Base-by-base conservation (phyloP, 345 rosid species). In the Ceriops zippeliana region DNA sequence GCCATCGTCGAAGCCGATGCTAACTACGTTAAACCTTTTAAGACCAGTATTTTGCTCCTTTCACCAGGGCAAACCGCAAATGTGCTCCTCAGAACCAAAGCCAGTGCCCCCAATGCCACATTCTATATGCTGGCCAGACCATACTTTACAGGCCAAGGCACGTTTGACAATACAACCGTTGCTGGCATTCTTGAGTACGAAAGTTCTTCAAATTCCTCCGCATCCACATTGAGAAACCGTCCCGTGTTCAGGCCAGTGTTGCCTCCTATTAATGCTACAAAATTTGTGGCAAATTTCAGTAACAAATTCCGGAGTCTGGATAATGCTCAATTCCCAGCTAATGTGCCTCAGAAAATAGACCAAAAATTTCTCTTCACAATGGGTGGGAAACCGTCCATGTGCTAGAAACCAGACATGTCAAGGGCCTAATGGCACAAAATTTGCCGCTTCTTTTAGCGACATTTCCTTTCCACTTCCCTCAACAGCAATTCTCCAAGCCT, bases 1-100 rank as follows among this genome's bases (percentile, higher is more conserved):
- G 87, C 88, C 0, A 83, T 89, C 9, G 89, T 88, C 0, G 96
- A 90, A 77, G 91, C 90, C n/a, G 96, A 88, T 53, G 96, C 98
- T 2, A 11, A 5, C 61, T 92, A 92, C 31, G 79, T 88, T 27
- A 87, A 92, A 77, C 98, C 98, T 37, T 88, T 90, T 65, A 47
- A 73, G 51, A 86, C 91, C n/a, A 62, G 78, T 22, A 24, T 71
- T 7, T 60, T 88, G 20, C 27, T 88, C 26, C 66, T 87, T 3
- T 64, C 82, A 4, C 90, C 97, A 0, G 97, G 97, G 15, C 97
- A 90, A 73, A 87, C 96, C 76, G 85, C 86, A 24, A 90, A 87
- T 67, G 78, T 88, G 20, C 88, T 92, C 47, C 84, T 92, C 6
- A 83, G 80, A 61, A 81, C 92, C 53, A 85, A 88, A 79, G 75